Evolutionary conservation across 495 filamentous ascomycete genomes (phyloP), one percentile per base, ranked within the genome.

Genomic region (Neurospora africana): DNA sequence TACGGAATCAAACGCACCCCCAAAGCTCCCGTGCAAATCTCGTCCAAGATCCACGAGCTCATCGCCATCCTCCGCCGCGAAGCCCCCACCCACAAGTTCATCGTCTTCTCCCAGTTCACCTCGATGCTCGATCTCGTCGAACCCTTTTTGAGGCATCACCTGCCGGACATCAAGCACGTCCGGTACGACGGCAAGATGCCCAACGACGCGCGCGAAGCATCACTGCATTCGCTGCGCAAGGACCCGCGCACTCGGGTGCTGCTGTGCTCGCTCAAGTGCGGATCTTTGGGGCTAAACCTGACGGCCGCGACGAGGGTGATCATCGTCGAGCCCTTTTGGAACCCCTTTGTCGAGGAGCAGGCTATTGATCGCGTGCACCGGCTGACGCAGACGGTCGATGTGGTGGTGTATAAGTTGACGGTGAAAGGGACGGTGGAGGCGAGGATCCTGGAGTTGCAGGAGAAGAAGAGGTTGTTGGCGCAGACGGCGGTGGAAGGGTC

Each of bases 301-400:
- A 98, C 96, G 5, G 95, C 95, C 0, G 95, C 95, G 19, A 93
- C 91, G 73, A 87, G 95, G 41, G 95, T 99, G 10, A 88, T 99
- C 44, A 98, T 99, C 77, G 83, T 99, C 38, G 95, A 99, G 78
- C 95, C 95, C 0, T 99, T 98, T 81, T 99, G 95, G 95, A 99
- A 99, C 81, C 95, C 67, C 83, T 99, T 99, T 75, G 92, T 98
- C 35, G 95, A 99, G 86, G 95, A 98, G 80, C 95, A 98, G 85
- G 95, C 95, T 11, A 99, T 99, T 75, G 95, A 99, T 79, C 93
- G 95, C 58, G 95, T 99, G 65, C 95, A 99, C 75, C 92, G 95
- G 13, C 89, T 99, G 53, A 98, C 95, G 70, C 95, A 99, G 82
- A 97, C 93, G 17, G 84, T 92, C 17, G 94, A 98, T 77, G 95